Base-by-base conservation (phyloP, 768 basidiomycete species). In the Mycena galopus region DNA sequence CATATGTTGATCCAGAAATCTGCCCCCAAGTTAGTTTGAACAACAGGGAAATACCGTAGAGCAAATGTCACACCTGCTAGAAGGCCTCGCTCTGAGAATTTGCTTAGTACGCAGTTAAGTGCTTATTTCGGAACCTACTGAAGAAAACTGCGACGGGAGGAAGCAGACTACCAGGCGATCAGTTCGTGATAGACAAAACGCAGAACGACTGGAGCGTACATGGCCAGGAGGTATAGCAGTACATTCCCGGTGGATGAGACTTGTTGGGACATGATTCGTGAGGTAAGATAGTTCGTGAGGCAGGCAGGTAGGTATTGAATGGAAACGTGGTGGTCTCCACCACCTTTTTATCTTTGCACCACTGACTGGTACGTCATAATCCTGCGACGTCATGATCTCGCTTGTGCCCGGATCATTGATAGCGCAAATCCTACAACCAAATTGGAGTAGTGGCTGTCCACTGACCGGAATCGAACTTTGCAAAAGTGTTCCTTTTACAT, bases 1-100 rank as follows among this genome's bases (percentile, higher is more conserved):
- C 80, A 77, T 50, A 84, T 73, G 71, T 84, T 84, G 57, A 83
- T 82, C 77, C 79, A 79, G 42, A 83, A 77, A 50, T 83, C 81
- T 78, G n/a, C 37, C 30, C 29, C 29, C 50, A 12, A 29, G 30
- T 50, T 55, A 16, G 10, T n/a, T 30, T 12, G 19, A 42, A 27
- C 44, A 1, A 23, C 6, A 5, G 16, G 25, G 9, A 27, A 9
- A 25, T 23, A n/a, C n/a, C n/a, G n/a, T 7, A 17, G 12, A 19
- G 58, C 51, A 6, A 58, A 16, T 6, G 30, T 5, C 58, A 25
- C 58, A 78, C 78, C 79, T 65, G 79, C 79, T 37, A 77, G 58
- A 27, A 76, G 73, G 29, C 79, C 79, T 44, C 79, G 77, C 53
- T 80, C 79, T 80, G 27, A 60, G 10, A 25, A 11, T 66, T n/a